These are phyloP conservation scores for Prunus persica DNA, from an alignment of 306 rosid genomes.

Conservation along the genomic window Prunus_persica_NCBIv2 NC_034013.1:11878501-11879000, in stretches of 20 bases:
- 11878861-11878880: too few relatives aligned
- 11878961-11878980: constrained; percentile 21
- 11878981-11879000: constrained; percentile 13
- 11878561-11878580: neutral
- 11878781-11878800: constrained; percentile 36
- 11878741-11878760: constrained; percentile 37
- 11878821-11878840: neutral
- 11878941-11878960: neutral
- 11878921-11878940: neutral
- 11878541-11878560: neutral
- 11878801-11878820: neutral
- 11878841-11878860: neutral
- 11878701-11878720: constrained; percentile 32
- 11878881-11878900: neutral
- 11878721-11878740: neutral
- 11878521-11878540: constrained; percentile 20
- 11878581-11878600: constrained; percentile 10
- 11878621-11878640: neutral
- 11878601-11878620: neutral
- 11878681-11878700: neutral
- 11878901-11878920: neutral
- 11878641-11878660: neutral
- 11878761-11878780: constrained; percentile 17
- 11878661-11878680: too few relatives aligned
- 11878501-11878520: neutral